A percentile compares a stretch with the other conserved stretches of the same genome.
These are phyloP conservation scores for Prorocentrum cordatum DNA, from an alignment of 169 alveolate genomes.

Conservation along the genomic window DNA sequence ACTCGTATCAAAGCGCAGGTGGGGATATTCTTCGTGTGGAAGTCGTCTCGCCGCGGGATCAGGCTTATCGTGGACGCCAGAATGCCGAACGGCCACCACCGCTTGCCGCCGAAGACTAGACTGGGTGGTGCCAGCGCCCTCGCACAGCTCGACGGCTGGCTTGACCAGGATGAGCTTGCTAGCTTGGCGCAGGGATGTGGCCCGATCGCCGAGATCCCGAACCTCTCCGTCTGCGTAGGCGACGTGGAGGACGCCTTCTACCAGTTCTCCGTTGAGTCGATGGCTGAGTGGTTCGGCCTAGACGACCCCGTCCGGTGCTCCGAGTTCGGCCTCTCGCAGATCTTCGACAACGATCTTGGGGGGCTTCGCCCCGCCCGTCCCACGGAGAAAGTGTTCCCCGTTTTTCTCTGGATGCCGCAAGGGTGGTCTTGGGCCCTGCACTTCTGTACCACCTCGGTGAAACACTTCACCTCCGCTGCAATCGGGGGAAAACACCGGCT, in stretches of 20 bases:
- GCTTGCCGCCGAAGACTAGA: neutral
- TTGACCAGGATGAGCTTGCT: neutral
- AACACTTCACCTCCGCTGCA: neutral
- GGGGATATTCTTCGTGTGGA: constrained; percentile 4
- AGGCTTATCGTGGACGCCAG: neutral
- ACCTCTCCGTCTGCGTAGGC: neutral
- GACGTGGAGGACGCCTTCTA: constrained; percentile 15
- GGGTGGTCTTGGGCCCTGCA: constrained; percentile 21
- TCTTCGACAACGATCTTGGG: neutral
- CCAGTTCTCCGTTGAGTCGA: neutral
- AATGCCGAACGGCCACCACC: neutral
- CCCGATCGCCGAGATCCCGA: neutral
- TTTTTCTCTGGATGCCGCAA: constrained; percentile 9
- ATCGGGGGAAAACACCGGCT: neutral
- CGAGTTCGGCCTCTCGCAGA: neutral
- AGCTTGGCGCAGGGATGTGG: neutral
- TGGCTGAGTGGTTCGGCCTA: neutral
- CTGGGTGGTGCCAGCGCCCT: constrained; percentile 11
- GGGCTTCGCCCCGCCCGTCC: neutral
- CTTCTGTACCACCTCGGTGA: neutral
- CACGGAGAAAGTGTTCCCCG: neutral
- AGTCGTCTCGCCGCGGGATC: neutral
- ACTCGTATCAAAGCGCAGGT: neutral
- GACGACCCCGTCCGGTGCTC: neutral
- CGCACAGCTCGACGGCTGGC: neutral